Percentiles rank a stretch among this genome's conserved stretches.
Evolutionary conservation across 495 filamentous ascomycete species (phyloP).

Genomic region (Hypomontagnella submonticulosa): DNA sequence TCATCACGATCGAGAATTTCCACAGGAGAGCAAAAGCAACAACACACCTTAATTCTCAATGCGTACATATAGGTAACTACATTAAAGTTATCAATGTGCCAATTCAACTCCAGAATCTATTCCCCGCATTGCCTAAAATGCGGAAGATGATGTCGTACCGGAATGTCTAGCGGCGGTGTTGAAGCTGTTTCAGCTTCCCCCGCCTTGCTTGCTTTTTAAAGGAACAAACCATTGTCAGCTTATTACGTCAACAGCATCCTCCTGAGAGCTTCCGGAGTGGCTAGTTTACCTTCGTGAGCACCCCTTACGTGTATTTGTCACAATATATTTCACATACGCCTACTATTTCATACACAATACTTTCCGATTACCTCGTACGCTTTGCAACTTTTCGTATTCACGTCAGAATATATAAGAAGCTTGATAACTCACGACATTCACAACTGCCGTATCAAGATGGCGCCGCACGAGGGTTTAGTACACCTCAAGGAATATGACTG

Average conservation of each 20-base stretch:
- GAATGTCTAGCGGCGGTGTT: no score
- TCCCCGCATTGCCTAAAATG: no score
- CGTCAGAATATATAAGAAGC: neutral
- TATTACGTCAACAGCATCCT: constrained; percentile 27
- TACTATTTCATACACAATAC: no score
- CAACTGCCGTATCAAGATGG: constrained; percentile 50
- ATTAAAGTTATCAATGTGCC: no score
- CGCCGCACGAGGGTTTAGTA: constrained; percentile 66
- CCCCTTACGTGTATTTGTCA: no score
- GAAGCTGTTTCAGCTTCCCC: constrained; percentile 27
- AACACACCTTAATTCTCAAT: neutral
- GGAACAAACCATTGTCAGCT: constrained; percentile 12
- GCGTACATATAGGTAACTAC: no score
- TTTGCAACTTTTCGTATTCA: neutral
- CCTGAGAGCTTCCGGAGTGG: neutral
- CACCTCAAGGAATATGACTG: constrained; percentile 69
- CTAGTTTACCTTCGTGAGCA: no score
- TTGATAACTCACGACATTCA: neutral
- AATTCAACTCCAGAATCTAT: no score
- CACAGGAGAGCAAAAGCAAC: neutral
- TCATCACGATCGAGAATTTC: no score
- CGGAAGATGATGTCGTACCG: no score
- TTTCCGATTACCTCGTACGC: neutral
- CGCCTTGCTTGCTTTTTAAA: constrained; percentile 23
- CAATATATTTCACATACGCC: no score